Percentiles rank a stretch among this genome's conserved stretches.
These are phyloP conservation scores for Ustilago crameri DNA, from an alignment of 1,284 basidiomycete species.

Conservation along the genomic window DNA sequence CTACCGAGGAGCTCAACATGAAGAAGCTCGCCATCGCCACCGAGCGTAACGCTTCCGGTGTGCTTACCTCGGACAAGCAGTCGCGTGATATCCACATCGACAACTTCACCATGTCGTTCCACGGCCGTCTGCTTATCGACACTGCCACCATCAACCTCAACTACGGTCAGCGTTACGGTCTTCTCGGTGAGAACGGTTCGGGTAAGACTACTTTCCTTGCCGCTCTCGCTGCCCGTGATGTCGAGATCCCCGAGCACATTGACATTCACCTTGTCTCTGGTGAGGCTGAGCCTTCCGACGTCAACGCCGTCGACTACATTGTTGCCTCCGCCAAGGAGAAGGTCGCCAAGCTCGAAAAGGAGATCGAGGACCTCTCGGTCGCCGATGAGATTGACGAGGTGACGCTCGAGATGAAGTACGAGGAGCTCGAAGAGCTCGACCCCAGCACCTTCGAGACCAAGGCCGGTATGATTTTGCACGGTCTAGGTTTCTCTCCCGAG, in stretches of 20 bases:
- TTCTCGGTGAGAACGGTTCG: slow-evolving; percentile 95
- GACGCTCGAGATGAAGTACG: slow-evolving; percentile 87
- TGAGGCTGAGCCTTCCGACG: slow-evolving; percentile 94
- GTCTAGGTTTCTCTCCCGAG: slow-evolving; percentile 87
- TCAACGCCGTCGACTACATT: slow-evolving; percentile 96
- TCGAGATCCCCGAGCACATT: slow-evolving; percentile 92
- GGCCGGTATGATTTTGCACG: slow-evolving; percentile 93
- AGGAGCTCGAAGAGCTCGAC: slow-evolving; percentile 97
- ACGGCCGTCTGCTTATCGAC: slow-evolving; percentile 92
- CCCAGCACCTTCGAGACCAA: slow-evolving; percentile 94
- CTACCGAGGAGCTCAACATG: slow-evolving; percentile 62
- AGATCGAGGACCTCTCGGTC: slow-evolving; percentile 91
- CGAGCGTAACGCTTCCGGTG: slow-evolving; percentile 73
- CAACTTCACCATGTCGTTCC: slow-evolving; percentile 94
- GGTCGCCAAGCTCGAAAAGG: slow-evolving; percentile 92
- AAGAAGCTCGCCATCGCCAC: slow-evolving; percentile 67
- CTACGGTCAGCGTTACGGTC: slow-evolving; percentile 93
- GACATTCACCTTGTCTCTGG: slow-evolving; percentile 97
- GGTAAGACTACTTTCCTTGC: slow-evolving; percentile 81
- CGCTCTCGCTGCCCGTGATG: slow-evolving; percentile 73
- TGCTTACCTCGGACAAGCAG: slow-evolving; percentile 90
- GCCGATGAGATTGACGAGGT: slow-evolving; percentile 89
- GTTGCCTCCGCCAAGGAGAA: slow-evolving; percentile 91
- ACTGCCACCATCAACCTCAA: slow-evolving; percentile 90
- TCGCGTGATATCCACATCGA: slow-evolving; percentile 97